These are phyloP conservation scores for Auricularia sp. DNA, from an alignment of 768 basidiomycete genomes.

Conservation along the genomic window DNA sequence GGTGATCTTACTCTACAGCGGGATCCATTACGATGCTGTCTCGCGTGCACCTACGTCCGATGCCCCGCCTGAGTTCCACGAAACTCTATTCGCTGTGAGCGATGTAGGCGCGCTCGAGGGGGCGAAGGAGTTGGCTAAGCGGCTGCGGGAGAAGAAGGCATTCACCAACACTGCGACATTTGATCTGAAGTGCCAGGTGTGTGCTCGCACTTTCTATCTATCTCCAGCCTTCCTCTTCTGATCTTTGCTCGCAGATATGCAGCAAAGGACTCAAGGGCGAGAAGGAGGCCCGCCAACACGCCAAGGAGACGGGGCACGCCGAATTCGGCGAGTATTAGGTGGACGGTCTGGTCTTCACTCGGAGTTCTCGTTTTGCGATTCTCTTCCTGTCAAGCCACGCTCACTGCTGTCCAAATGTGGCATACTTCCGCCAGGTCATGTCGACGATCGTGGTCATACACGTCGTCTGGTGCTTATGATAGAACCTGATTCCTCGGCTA, in stretches of 20 bases:
- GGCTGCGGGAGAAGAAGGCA: constrained; percentile 66
- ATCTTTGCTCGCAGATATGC: constrained; percentile 46
- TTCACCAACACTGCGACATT: constrained; percentile 91
- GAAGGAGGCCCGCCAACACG: constrained; percentile 85
- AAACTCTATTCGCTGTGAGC: constrained; percentile 66
- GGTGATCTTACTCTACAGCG: constrained; percentile 82
- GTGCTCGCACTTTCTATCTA: constrained; percentile 13
- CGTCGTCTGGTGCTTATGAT: no score
- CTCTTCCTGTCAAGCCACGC: no score
- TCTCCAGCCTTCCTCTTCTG: neutral
- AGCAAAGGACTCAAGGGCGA: constrained; percentile 84
- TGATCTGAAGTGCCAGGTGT: constrained; percentile 77
- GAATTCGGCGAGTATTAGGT: constrained; percentile 69
- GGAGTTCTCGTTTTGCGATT: no score
- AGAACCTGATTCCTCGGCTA: no score
- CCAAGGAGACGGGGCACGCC: constrained; percentile 75
- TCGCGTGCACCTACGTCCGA: constrained; percentile 68
- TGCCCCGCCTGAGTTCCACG: constrained; percentile 81
- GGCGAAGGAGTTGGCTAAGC: constrained; percentile 59
- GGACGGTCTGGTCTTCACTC: no score
- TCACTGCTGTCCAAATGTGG: no score
- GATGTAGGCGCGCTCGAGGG: constrained; percentile 42
- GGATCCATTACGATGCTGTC: constrained; percentile 93
- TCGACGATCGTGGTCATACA: no score
- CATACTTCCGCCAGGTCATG: no score